A percentile compares a stretch with the other conserved stretches of the same genome.
Evolutionary conservation across 73 alveolate genomes (phyloP).

Genomic region (Tetrahymena thermophila): DNA sequence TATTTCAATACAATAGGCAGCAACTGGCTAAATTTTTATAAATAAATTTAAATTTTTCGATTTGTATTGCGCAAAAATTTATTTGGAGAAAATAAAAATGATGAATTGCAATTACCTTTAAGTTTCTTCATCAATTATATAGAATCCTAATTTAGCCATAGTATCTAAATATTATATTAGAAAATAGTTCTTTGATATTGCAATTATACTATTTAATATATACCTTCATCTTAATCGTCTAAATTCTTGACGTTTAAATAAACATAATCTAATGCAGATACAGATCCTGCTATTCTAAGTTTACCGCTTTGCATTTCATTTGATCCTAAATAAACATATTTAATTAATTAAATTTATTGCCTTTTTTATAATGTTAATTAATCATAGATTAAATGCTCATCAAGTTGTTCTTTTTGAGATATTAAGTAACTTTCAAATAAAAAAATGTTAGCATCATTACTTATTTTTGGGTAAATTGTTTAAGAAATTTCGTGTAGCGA

Average conservation of each 20-base stretch:
- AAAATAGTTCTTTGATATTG: not conserved
- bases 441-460: not conserved
- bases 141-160: constrained; percentile 26
- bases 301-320: constrained; percentile 7
- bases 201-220: not conserved
- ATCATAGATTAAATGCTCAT: not conserved
- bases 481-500: constrained; percentile 10
- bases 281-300: constrained; percentile 6
- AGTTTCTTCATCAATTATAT: constrained; percentile 23
- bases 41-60: not conserved
- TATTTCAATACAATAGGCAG: not conserved
- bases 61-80: too few species aligned
- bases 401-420: not conserved
- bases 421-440: not conserved
- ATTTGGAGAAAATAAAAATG: not conserved
- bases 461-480: constrained; percentile 6
- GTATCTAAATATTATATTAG: not conserved
- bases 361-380: not conserved
- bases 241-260: constrained; percentile 26
- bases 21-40: not conserved
- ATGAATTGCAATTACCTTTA: constrained; percentile 5
- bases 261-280: constrained; percentile 27
- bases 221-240: constrained; percentile 24
- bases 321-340: not conserved
- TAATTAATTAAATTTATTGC: not conserved